Evolutionary conservation across 306 rosid species (phyloP), one percentile per base, ranked within the genome.

Genomic region (Comarum palustre): DNA sequence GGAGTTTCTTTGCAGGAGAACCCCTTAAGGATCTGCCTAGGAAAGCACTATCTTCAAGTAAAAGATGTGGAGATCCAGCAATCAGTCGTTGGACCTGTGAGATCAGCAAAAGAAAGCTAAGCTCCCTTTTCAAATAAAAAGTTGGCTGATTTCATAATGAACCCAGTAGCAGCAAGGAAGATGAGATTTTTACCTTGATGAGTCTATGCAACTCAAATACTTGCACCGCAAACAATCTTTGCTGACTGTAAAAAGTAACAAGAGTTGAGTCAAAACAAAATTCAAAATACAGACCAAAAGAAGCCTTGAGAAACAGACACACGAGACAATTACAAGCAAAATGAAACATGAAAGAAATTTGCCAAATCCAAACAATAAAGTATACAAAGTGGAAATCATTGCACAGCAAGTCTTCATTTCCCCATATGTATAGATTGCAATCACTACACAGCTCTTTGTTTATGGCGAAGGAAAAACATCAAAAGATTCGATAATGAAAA

Each of bases 81-180:
- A 95, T 91, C 83, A 91, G 80, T 55, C 61, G 84, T 84, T 95
- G 99, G 72, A 95, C 99, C 99, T 95, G 90, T 79, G 13, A 41
- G 13, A 41, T 72, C 66, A 48, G 60, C 73, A 79, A 81, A 60
- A 31, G 13, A 64, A 38, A 72, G 48, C 39, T 79, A 27, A 59
- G 54, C 17, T 68, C 39, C 12, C 3, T 12, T 6, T 60, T 62
- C 8, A 15, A 46, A 38, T 2, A 5, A 73, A 14, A 50, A 45
- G 9, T 19, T 17, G 29, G 27, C 25, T 17, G 47, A 68, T 45
- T 29, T 25, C 6, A 46, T 22, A 55, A 45, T 5, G 39, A 29
- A 14, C 65, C 41, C 43, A 61, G 10, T 6, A 29, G 38, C 65
- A 59, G 25, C 20, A 38, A 64, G 16, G 19, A 4, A 39, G 11